A percentile compares a stretch with the other conserved stretches of the same genome.
phyloP scores from a whole-genome alignment of 2,329 filamentous ascomycete species.

The Talaromyces amestolkiae region DNA sequence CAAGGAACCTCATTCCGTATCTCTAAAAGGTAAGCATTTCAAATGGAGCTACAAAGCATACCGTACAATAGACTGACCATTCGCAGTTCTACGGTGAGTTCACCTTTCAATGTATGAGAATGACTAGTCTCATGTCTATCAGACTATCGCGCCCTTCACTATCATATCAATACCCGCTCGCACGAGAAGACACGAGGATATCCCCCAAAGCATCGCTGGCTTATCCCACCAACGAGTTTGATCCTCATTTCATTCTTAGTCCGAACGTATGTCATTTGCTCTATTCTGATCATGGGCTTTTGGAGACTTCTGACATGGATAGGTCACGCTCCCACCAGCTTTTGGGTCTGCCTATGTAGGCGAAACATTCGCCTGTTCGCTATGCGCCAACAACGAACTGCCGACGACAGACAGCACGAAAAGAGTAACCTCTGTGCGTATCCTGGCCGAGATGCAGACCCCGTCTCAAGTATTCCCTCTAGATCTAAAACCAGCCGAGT shows the following conservation, averaged over 20 bases:
- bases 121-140: slow-evolving; percentile 12
- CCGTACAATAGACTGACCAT: neutral
- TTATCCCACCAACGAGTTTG: slow-evolving; percentile 56
- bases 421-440: slow-evolving; percentile 70
- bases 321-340: slow-evolving; percentile 79
- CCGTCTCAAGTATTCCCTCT: slow-evolving; percentile 71
- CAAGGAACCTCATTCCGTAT: slow-evolving; percentile 76
- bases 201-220: slow-evolving; percentile 68
- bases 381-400: slow-evolving; percentile 92
- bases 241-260: slow-evolving; percentile 56
- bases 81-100: slow-evolving; percentile 41
- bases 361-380: slow-evolving; percentile 88
- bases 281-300: no score
- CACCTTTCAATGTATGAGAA: no score
- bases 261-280: slow-evolving; percentile 45
- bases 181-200: slow-evolving; percentile 48
- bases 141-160: slow-evolving; percentile 72
- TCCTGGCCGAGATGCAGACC: slow-evolving; percentile 93
- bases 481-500: slow-evolving; percentile 42
- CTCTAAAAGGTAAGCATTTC: slow-evolving; percentile 60
- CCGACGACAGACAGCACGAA: slow-evolving; percentile 38
- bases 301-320: neutral
- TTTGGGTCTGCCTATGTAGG: slow-evolving; percentile 96
- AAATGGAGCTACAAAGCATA: neutral
- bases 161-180: slow-evolving; percentile 46